A percentile compares a stretch with the other conserved stretches of the same genome.
These are phyloP conservation scores for Rhazya stricta DNA, from an alignment of 257 asterid genomes.

Conservation along the genomic window DNA sequence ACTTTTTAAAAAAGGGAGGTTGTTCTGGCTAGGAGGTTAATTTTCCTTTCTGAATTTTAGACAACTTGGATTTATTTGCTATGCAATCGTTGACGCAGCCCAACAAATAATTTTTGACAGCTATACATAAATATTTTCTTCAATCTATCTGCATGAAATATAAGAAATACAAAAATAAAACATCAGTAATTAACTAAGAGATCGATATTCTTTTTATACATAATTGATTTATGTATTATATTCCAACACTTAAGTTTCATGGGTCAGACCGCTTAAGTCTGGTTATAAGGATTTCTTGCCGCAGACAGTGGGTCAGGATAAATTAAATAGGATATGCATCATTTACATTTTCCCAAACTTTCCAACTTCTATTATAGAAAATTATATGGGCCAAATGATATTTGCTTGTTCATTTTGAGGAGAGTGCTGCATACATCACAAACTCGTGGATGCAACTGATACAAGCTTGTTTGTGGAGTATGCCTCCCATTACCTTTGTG, in stretches of 20 bases:
- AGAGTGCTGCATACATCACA: not conserved
- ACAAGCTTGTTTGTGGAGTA: not conserved
- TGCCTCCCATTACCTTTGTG: not conserved
- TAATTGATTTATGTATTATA: not conserved
- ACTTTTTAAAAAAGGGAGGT: not conserved
- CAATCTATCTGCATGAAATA: not conserved
- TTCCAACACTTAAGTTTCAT: not conserved
- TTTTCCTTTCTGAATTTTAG: not conserved
- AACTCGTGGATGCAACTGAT: not conserved
- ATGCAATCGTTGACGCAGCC: not conserved
- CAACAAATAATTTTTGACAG: too few species aligned
- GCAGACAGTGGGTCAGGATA: not conserved
- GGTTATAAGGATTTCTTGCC: not conserved
- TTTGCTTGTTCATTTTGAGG: not conserved
- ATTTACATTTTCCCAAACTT: too few species aligned
- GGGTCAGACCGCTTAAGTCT: too few species aligned
- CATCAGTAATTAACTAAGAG: too few species aligned
- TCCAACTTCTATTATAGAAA: not conserved
- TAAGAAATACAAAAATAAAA: not conserved
- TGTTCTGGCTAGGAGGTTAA: not conserved
- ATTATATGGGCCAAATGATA: not conserved
- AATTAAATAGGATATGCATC: not conserved
- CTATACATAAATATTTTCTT: too few species aligned
- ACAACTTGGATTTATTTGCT: not conserved
- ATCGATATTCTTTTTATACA: not conserved